Base-by-base conservation (phyloP, 179 eudicot species). In the Amaranthus tricolor region DNA sequence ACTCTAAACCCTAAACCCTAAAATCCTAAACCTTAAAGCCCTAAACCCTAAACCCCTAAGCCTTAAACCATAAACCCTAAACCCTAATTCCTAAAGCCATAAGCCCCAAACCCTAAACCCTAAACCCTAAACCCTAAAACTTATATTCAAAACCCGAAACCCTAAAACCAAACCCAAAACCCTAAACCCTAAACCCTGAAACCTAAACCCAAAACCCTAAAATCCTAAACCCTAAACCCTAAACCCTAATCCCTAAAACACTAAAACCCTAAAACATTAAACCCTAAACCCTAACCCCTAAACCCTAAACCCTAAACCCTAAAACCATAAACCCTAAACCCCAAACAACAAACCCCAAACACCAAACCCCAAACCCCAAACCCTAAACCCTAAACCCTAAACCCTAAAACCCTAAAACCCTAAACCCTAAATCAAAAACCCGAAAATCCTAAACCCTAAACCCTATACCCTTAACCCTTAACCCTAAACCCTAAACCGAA, bases 181-280 rank as follows among this genome's bases (percentile, higher is more conserved):
- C 70, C 77, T 20, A 15, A 53, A 45, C 69, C 77, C 50, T 13
- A 62, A 64, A 45, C 57, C 70, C 50, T 0, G 50, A 74, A 64
- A 31, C 70, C 63, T 49, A 62, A 50, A 74, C 12, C 77, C 77
- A 14, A 13, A 62, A 51, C 66, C 67, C 72, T 48, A 31, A 63
- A 66, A 66, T 55, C 78, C 65, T 55, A 63, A 66, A 66, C 67
- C 78, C 63, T 45, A 24, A 55, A 66, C 68, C 78, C 67, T 67
- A 19, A 75, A 66, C 47, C 78, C 62, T 10, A 54, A 75, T 43
- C 72, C 72, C 78, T n/a, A n/a, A n/a, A n/a, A n/a, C n/a, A n/a
- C n/a, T n/a, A n/a, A n/a, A n/a, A n/a, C n/a, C n/a, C n/a, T n/a
- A n/a, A n/a, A n/a, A n/a, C n/a, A n/a, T n/a, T n/a, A n/a, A n/a